Evolutionary conservation across 305 asterid species (phyloP), one percentile per base, ranked within the genome.

Genomic region (Rubia peregrina): DNA sequence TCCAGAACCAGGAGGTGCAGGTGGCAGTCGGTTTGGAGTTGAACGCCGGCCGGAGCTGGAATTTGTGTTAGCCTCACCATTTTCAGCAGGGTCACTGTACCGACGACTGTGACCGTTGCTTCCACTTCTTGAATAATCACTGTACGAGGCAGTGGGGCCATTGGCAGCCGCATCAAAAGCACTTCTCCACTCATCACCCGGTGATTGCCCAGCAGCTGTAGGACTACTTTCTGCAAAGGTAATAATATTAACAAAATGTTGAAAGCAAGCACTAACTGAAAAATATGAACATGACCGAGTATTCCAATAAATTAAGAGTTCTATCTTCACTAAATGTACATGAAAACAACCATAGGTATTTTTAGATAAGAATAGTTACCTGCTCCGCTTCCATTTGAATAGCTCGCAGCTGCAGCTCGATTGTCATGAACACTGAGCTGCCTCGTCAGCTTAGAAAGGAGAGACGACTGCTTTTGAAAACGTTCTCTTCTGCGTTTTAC

Each of bases 161-260:
- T 87, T 91, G 42, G 95, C 89, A 44, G 98, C 97, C 67, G 90
- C 79, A 83, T 95, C 98, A 83, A 95, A 95, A 61, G 99, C 98
- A 69, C 89, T 80, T 81, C 98, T 86, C 99, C 99, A 95, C 36
- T 95, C 99, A 33, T 92, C 97, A 12, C 98, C 97, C 0, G 96
- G 75, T 22, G 97, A 81, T 11, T 89, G 86, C 49, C 92, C 85
- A 48, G 87, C 53, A 43, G 95, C 73, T 62, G 86, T 87, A 43
- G 98, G 98, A 70, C 97, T 90, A 79, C 90, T 94, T 75, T 88
- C 99, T 87, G 91, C 82, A 78, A 22, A 36, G 65, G 26, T 24
- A 24, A 62, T 73, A n/a, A 62, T 73, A n/a, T 77, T 8, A 43
- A 65, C 56, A 19, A 24, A 65, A 53, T 19, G 38, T 16, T 22